Evolutionary conservation across 108 stramenopile genomes (phyloP), one percentile per base, ranked within the genome.

Genomic region (Nitzschia palea): DNA sequence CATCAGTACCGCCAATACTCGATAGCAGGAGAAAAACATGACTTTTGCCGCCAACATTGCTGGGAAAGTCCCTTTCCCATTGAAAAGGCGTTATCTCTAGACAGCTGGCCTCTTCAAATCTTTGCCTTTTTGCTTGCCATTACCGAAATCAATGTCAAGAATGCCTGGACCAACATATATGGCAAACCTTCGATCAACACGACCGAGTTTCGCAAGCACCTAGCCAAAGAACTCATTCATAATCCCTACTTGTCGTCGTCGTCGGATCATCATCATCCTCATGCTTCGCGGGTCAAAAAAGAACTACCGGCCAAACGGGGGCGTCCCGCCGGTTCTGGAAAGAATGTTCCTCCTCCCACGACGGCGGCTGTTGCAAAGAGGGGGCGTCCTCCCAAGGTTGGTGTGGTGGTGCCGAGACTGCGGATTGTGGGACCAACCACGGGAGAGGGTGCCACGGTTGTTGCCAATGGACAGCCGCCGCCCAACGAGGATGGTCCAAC

Each of bases 81-180:
- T 8, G 73, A 74, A 43, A 54, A 32, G 15, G 15, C 50, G 3
- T 74, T 57, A 67, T 34, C 25, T 12, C 68, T 57, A 1, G 25
- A 42, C 2, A 6, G 67, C 44, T 74, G 73, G 73, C 55, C 53
- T n/a, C 30, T 56, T 55, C 30, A 10, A 12, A 57, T 67, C 23
- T 73, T 73, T 42, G n/a, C 44, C 9, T 74, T 74, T 29, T 4
- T 74, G 2, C 30, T 74, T 34, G 66, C 73, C 1, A 62, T 74
- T 4, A 40, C 43, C 3, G 67, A 74, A 55, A 57, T 74, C 17
- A 74, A 74, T 37, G 72, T 51, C 8, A 10, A 14, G 15, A 18
- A 23, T 6, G 50, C 50, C n/a, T 51, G 20, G 23, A 23, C 23
- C 6, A 23, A 18, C 50, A 23, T 51, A 14, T 18, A 23, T 8